Conservation (phyloP, 345 rosid species). For the Boechera divaricarpa region DNA sequence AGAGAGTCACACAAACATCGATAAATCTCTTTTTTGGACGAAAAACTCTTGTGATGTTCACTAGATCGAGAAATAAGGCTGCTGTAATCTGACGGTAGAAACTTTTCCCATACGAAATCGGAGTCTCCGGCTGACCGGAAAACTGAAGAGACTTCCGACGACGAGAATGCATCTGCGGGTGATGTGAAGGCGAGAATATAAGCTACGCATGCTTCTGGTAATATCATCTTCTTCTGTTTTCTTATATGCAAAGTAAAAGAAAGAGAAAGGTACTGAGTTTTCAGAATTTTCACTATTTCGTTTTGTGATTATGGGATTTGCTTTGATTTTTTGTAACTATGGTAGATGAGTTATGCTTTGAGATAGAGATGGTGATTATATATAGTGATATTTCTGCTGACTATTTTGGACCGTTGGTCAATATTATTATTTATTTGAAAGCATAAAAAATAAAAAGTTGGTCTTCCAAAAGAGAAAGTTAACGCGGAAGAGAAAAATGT, state of each 20-base stretch:
- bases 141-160: constrained; percentile 52
- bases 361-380: constrained; percentile 19
- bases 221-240: constrained; percentile 20
- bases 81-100: constrained; percentile 55
- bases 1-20: constrained; percentile 53
- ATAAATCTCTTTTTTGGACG: constrained; percentile 69
- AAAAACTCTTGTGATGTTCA: constrained; percentile 31
- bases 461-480: neutral
- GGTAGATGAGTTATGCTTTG: neutral
- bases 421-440: neutral
- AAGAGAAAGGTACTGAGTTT: neutral
- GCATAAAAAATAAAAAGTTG: neutral
- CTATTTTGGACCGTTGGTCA: constrained; percentile 31
- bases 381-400: constrained; percentile 20
- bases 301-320: constrained; percentile 11
- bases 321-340: neutral
- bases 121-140: constrained; percentile 70
- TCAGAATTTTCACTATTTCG: neutral
- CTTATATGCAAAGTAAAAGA: neutral
- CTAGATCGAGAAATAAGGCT: constrained; percentile 44
- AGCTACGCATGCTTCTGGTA: constrained; percentile 72
- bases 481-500: constrained; percentile 2
- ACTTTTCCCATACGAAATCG: constrained; percentile 61
- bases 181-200: constrained; percentile 63
- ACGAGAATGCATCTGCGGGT: constrained; percentile 60